Evolutionary conservation across 257 asterid species (phyloP).

Genomic region (Nicotiana tabacum): DNA sequence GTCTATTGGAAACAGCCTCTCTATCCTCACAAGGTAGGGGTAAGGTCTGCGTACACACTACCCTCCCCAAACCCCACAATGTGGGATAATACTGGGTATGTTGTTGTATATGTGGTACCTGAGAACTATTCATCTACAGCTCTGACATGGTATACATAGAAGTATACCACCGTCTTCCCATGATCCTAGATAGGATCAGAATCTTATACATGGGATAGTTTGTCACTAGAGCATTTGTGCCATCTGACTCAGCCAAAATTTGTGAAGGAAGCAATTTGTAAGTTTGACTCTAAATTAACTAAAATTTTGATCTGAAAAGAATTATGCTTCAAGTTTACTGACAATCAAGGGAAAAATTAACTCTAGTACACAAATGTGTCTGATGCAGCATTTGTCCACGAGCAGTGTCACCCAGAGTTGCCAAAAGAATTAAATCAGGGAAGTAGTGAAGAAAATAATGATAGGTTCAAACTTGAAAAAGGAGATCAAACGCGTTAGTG

Average conservation of each 20-base stretch:
- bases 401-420: neutral
- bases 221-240: neutral
- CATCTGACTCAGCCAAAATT: neutral
- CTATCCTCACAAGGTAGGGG: too few relatives aligned
- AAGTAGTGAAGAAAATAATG: neutral
- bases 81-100: too few relatives aligned
- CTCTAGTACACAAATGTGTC: neutral
- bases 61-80: too few relatives aligned
- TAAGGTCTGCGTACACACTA: too few relatives aligned
- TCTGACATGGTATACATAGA: neutral
- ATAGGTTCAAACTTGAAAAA: neutral
- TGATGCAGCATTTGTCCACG: neutral
- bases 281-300: neutral
- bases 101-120: neutral
- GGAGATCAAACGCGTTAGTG: neutral
- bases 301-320: neutral
- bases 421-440: neutral
- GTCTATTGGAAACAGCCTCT: too few relatives aligned
- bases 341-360: neutral
- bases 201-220: neutral
- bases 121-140: neutral
- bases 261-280: neutral
- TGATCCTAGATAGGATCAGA: neutral
- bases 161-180: neutral
- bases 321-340: neutral